Conservation (phyloP, 257 asterid genomes). For the Vinca minor region DNA sequence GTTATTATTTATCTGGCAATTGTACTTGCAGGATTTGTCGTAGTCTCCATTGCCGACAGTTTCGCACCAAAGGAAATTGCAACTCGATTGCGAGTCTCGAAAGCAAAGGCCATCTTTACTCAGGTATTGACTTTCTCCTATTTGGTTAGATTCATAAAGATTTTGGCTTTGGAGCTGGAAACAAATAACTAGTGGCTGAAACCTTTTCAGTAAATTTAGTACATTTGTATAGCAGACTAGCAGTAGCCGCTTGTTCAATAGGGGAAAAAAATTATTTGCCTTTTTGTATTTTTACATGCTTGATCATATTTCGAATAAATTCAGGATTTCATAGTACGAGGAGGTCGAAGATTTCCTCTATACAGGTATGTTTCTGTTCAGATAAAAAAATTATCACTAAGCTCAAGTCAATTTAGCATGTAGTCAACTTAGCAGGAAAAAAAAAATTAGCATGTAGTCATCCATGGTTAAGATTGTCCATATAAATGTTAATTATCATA, state of each 20-base stretch:
- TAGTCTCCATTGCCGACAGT: constrained; percentile 93
- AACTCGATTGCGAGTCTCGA: constrained; percentile 63
- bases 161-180: neutral
- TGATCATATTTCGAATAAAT: constrained; percentile 19
- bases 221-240: neutral
- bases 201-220: neutral
- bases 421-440: too few species aligned
- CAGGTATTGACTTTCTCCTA: constrained; percentile 39
- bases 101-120: constrained; percentile 77
- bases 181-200: neutral
- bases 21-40: constrained; percentile 69
- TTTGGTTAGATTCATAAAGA: neutral
- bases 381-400: neutral
- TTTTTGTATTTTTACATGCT: neutral
- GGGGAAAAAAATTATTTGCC: neutral
- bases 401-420: neutral
- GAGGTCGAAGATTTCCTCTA: constrained; percentile 70
- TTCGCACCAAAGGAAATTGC: constrained; percentile 87
- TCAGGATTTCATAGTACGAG: constrained; percentile 84
- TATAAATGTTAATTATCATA: neutral
- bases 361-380: constrained; percentile 54
- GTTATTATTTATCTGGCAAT: constrained; percentile 77
- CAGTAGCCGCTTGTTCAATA: neutral
- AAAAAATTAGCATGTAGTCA: too few species aligned
- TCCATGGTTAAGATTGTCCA: neutral